A percentile compares a stretch with the other conserved stretches of the same genome.
Conservation (phyloP, 345 rosid species). For the Lepidium sativum region DNA sequence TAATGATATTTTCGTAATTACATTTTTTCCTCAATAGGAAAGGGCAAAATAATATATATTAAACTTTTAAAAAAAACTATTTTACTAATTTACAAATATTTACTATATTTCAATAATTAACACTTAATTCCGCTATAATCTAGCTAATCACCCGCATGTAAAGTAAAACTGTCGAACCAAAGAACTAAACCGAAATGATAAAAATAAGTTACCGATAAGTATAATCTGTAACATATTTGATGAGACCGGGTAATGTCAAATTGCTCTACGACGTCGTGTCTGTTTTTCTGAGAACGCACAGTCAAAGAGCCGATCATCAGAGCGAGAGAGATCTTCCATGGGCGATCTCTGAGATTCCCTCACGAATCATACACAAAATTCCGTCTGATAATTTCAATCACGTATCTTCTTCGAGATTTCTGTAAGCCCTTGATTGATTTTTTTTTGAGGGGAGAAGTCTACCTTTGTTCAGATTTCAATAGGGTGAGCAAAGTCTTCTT, state of each 20-base stretch:
- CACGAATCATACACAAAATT: neutral
- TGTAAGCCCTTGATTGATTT: neutral
- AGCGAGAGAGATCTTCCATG: conserved; percentile 2
- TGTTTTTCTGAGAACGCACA: neutral
- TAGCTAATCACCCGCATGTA: too few relatives aligned
- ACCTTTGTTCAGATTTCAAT: conserved; percentile 4
- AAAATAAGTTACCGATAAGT: too few relatives aligned
- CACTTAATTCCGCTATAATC: too few relatives aligned
- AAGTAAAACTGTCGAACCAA: too few relatives aligned
- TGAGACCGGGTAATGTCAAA: neutral
- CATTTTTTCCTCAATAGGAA: too few relatives aligned
- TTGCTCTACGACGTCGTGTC: neutral
- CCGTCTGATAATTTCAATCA: neutral
- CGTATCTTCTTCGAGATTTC: neutral
- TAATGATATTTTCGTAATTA: too few relatives aligned
- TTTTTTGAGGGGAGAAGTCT: neutral
- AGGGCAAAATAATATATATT: too few relatives aligned
- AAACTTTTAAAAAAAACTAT: too few relatives aligned
- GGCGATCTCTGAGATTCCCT: conserved; percentile 25
- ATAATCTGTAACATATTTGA: too few relatives aligned
- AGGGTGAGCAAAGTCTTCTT: neutral
- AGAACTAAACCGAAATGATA: too few relatives aligned
- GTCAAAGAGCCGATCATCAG: conserved; percentile 10
- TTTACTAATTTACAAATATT: too few relatives aligned
- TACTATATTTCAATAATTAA: too few relatives aligned